Conservation (phyloP, 352 stramenopile species). For the Phytopythium chamaehyphon region DNA sequence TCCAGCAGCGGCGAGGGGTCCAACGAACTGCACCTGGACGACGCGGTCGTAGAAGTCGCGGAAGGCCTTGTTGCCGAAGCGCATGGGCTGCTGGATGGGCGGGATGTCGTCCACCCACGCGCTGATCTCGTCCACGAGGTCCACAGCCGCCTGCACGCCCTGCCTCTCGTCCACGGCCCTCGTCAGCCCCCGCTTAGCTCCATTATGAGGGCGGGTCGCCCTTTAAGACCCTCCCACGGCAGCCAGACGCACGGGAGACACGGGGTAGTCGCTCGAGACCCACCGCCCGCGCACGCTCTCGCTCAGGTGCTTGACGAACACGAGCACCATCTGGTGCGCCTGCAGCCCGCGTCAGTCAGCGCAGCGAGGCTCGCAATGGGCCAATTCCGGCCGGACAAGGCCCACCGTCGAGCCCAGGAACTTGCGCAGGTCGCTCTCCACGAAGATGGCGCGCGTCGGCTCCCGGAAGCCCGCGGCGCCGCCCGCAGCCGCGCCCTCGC, state of each 20-base stretch:
- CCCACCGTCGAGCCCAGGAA: slow-evolving; percentile 67
- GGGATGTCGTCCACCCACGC: slow-evolving; percentile 91
- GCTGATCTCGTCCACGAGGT: slow-evolving; percentile 59
- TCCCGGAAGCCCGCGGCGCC: slow-evolving; percentile 35
- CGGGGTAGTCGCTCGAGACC: slow-evolving; percentile 57
- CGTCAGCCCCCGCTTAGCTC: background rate
- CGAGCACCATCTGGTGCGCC: slow-evolving; percentile 76
- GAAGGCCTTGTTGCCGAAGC: slow-evolving; percentile 95
- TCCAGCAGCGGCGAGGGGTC: background rate
- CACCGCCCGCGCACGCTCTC: slow-evolving; percentile 63
- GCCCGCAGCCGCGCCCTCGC: slow-evolving; percentile 17
- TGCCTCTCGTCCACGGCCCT: slow-evolving; percentile 15
- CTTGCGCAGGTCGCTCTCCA: slow-evolving; percentile 58
- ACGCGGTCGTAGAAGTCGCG: slow-evolving; percentile 86
- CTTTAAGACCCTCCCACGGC: background rate
- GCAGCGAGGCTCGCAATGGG: no score
- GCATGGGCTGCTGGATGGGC: slow-evolving; percentile 91
- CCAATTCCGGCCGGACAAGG: background rate
- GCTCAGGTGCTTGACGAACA: slow-evolving; percentile 82
- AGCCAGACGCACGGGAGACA: slow-evolving; percentile 45
- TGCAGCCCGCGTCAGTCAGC: no score
- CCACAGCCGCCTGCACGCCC: slow-evolving; percentile 72
- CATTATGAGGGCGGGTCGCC: no score
- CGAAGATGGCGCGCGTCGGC: slow-evolving; percentile 75
- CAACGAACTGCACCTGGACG: slow-evolving; percentile 34